These are phyloP conservation scores for Colletotrichum sp. DNA, from an alignment of 2,329 filamentous ascomycete species.

Conservation along the genomic window DNA sequence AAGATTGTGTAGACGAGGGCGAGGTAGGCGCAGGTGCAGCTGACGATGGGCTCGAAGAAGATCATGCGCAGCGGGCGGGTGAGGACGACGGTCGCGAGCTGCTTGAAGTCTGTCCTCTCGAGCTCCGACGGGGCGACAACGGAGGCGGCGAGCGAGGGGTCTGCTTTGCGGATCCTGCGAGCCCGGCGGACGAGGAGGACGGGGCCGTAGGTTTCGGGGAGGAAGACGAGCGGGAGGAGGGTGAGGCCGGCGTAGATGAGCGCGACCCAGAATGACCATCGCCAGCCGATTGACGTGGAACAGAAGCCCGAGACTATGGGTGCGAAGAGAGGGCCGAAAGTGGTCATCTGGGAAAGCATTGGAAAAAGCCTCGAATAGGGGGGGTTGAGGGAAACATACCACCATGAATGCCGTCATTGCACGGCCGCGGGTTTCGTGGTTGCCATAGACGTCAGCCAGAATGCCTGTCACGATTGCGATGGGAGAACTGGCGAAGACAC, in stretches of 20 bases:
- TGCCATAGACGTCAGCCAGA: constrained; percentile 69
- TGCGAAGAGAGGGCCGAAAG: constrained; percentile 69
- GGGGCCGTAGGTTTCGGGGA: constrained; percentile 69
- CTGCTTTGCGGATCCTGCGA: constrained; percentile 57
- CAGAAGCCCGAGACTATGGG: constrained; percentile 70
- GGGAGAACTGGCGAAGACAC: constrained; percentile 60
- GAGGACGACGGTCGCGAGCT: constrained; percentile 72
- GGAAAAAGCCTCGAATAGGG: neutral
- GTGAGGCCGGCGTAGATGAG: constrained; percentile 71
- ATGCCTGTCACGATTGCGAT: constrained; percentile 68
- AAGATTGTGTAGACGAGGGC: constrained; percentile 71
- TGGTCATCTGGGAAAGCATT: constrained; percentile 53
- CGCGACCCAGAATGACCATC: constrained; percentile 74
- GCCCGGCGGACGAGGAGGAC: constrained; percentile 64
- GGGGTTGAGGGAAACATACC: constrained; percentile 38
- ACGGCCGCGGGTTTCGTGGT: constrained; percentile 59
- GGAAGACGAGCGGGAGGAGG: constrained; percentile 64
- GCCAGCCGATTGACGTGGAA: constrained; percentile 64
- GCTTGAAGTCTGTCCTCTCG: constrained; percentile 58
- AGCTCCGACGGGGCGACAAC: constrained; percentile 68
- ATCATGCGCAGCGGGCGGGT: constrained; percentile 77
- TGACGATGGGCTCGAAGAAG: constrained; percentile 73
- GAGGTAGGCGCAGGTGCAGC: constrained; percentile 72
- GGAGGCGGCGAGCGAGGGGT: constrained; percentile 47
- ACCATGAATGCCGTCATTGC: constrained; percentile 70